These are phyloP conservation scores for Barnettozyma botsteinii DNA, from an alignment of 805 yeast genomes.

Conservation along the genomic window DNA sequence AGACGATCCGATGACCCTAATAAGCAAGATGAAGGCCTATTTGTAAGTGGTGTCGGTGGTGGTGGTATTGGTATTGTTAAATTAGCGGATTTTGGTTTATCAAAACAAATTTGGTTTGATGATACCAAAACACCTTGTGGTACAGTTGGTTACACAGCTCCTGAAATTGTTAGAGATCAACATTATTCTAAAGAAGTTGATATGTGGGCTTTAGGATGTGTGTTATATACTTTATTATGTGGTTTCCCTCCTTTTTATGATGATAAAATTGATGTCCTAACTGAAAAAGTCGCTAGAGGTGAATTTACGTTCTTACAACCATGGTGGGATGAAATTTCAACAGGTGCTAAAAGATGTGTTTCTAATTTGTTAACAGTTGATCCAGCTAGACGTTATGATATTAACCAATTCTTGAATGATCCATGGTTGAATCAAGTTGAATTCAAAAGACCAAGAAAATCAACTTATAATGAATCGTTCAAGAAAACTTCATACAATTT, in stretches of 20 bases:
- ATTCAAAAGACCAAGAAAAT: conserved; percentile 21
- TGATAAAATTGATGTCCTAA: conserved; percentile 54
- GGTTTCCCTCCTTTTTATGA: conserved; percentile 78
- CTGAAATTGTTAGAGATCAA: conserved; percentile 58
- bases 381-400: conserved; percentile 61
- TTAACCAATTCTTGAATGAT: conserved; percentile 60
- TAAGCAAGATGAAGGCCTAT: conserved; percentile 59
- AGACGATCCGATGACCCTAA: conserved; percentile 53
- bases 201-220: conserved; percentile 72
- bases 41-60: conserved; percentile 47
- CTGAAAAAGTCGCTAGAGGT: conserved; percentile 65
- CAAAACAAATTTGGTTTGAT: conserved; percentile 48
- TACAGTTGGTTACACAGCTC: conserved; percentile 71
- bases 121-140: conserved; percentile 69
- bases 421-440: conserved; percentile 51
- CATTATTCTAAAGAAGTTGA: conserved; percentile 63
- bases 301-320: conserved; percentile 71
- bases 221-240: conserved; percentile 59
- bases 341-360: conserved; percentile 66
- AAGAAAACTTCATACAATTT: conserved; percentile 30
- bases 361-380: conserved; percentile 61
- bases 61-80: conserved; percentile 61
- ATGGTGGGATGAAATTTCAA: conserved; percentile 84
- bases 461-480: conserved; percentile 14
- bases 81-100: conserved; percentile 65